Percentiles rank a stretch among this genome's conserved stretches.
phyloP scores from a whole-genome alignment of 2,329 filamentous ascomycete species.

The Colletotrichum navitas region DNA sequence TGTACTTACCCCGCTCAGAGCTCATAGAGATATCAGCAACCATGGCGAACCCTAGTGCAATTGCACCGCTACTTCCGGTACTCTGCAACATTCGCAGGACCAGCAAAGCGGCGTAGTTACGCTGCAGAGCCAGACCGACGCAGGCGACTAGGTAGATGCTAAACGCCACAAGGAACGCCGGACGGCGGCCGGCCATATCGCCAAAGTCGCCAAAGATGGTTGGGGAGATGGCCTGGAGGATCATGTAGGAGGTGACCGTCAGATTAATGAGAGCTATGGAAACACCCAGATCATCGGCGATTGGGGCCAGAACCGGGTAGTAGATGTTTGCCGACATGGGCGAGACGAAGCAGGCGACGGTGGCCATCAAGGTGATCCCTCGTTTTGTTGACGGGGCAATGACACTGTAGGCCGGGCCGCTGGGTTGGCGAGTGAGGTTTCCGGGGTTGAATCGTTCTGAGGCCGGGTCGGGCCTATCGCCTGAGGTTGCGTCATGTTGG shows the following conservation, averaged over 20 bases:
- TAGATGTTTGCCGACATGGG: conserved; percentile 72
- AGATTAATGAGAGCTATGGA: conserved; percentile 59
- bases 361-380: conserved; percentile 67
- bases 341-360: conserved; percentile 66
- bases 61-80: conserved; percentile 73
- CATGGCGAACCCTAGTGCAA: conserved; percentile 79
- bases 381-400: conserved; percentile 57
- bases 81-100: conserved; percentile 74
- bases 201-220: conserved; percentile 72
- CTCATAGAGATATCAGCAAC: conserved; percentile 79
- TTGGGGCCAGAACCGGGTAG: conserved; percentile 57
- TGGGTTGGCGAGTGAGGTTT: conserved; percentile 50
- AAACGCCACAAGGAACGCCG: conserved; percentile 70
- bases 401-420: conserved; percentile 52
- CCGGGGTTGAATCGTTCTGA: conserved; percentile 44
- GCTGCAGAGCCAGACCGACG: conserved; percentile 69
- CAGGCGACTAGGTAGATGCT: conserved; percentile 70
- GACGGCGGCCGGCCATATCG: conserved; percentile 71
- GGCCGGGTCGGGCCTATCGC: not conserved
- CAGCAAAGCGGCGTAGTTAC: conserved; percentile 68
- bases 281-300: conserved; percentile 56
- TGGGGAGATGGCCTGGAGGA: conserved; percentile 73
- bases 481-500: conserved; percentile 12
- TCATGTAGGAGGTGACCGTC: conserved; percentile 71
- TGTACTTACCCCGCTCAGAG: conserved; percentile 78